A percentile compares a stretch with the other conserved stretches of the same genome.
These are phyloP conservation scores for Ciborinia camelliae DNA, from an alignment of 2,329 filamentous ascomycete species.

Conservation along the genomic window DNA sequence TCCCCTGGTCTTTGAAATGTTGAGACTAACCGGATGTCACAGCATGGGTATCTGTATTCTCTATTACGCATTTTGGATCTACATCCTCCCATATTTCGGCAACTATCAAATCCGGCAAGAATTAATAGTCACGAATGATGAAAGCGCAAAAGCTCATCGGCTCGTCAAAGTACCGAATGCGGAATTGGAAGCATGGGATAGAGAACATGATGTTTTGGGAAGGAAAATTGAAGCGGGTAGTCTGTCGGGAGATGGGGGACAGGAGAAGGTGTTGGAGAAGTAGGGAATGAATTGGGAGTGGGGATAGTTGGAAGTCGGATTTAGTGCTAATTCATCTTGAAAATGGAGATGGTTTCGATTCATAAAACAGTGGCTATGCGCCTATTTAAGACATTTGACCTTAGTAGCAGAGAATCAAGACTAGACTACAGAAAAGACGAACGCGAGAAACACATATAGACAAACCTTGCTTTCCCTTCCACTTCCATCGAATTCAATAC, in stretches of 20 bases:
- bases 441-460: too few species aligned
- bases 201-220: constrained; percentile 48
- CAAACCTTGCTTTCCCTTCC: too few species aligned
- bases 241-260: background rate
- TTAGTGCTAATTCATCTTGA: too few species aligned
- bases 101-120: constrained; percentile 55
- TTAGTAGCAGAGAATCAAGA: too few species aligned
- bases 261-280: background rate
- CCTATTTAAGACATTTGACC: too few species aligned
- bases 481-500: too few species aligned
- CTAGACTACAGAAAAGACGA: too few species aligned
- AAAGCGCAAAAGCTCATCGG: constrained; percentile 44
- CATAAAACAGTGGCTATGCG: too few species aligned
- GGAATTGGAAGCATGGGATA: constrained; percentile 56
- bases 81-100: constrained; percentile 50
- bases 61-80: constrained; percentile 60
- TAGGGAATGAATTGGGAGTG: background rate
- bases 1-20: background rate
- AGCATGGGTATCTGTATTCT: constrained; percentile 51
- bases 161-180: constrained; percentile 52
- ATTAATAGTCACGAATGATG: constrained; percentile 48
- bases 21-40: background rate
- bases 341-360: too few species aligned
- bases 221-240: constrained; percentile 3
- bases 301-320: background rate